Evolutionary conservation across 2,329 filamentous ascomycete genomes (phyloP), one percentile per base, ranked within the genome.

Genomic region (Penicillium sp.): DNA sequence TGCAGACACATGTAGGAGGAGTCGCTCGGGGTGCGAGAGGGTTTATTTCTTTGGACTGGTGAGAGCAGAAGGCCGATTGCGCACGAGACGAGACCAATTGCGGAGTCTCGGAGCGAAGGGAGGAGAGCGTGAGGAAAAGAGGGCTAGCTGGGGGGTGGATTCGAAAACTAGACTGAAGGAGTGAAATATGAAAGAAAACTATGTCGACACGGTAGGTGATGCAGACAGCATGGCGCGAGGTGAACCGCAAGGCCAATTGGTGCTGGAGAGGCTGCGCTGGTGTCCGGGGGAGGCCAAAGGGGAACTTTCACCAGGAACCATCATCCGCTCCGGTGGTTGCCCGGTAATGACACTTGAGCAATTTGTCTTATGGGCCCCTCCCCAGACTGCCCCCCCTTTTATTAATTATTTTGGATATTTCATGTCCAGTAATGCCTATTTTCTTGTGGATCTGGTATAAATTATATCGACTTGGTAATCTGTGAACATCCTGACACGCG

Each of bases 301-400:
- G 60, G 59, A 48, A 55, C 40, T 61, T 58, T 42, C 46, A 37
- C 57, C 60, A 58, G 58, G 56, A 55, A 43, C 52, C 51, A 42
- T 11, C 51, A 53, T 13, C 37, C 33, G 51, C 51, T 53, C 51
- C 51, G 37, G 38, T 52, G 55, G 57, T 57, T 51, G 57, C 53
- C 62, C 62, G 62, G 52, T 62, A 57, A 57, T 62, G 57, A 14
- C 52, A 19, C 40, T 25, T 13, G 28, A n/a, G 14, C 42, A 16
- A 6, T 14, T 10, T 13, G 30, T 11, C 35, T 25, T 40, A 19
- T n/a, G 8, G 33, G 42, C 54, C 26, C 26, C 42, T 25, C 42
- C 13, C 28, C 14, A 14, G 25, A 48, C 25, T 25, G 25, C 45
- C 22, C 45, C 4, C 26, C 22, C 25, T 35, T 28, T 22, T 16